A percentile compares a stretch with the other conserved stretches of the same genome.
phyloP scores from a whole-genome alignment of 306 rosid genomes.

The Lablab purpureus region DNA sequence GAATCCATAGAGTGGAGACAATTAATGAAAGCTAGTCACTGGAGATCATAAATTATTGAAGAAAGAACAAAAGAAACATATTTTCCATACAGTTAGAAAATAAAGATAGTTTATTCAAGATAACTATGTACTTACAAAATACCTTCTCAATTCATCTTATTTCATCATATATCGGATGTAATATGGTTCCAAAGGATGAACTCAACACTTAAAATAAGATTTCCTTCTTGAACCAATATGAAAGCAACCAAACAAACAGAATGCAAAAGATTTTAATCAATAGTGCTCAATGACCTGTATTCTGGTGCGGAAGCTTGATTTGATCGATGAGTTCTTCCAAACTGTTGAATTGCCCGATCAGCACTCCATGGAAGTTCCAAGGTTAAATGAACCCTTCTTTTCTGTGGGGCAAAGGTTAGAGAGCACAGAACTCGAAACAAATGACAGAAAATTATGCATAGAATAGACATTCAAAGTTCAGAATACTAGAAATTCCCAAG shows the following conservation, averaged over 20 bases:
- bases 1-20: constrained; percentile 6
- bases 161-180: too few species aligned
- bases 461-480: constrained; percentile 26
- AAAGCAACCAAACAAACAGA: constrained; percentile 30
- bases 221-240: neutral
- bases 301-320: constrained; percentile 99
- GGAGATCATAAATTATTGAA: too few species aligned
- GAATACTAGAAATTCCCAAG: constrained; percentile 25
- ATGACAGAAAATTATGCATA: constrained; percentile 36
- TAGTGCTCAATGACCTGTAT: constrained; percentile 71
- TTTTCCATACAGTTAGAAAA: too few species aligned
- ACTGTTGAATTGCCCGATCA: constrained; percentile 98
- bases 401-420: constrained; percentile 60
- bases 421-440: constrained; percentile 29
- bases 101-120: too few species aligned
- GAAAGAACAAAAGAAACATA: too few species aligned
- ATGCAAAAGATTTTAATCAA: constrained; percentile 1
- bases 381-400: constrained; percentile 95
- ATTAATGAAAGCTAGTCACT: neutral
- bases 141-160: too few species aligned
- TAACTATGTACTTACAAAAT: too few species aligned
- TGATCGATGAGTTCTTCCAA: constrained; percentile 99
- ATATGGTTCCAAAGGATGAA: too few species aligned
- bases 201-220: too few species aligned
- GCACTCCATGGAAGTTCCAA: constrained; percentile 99